Conservation (phyloP, 805 yeast species). For the Zygosaccharomyces gambellarensis region DNA sequence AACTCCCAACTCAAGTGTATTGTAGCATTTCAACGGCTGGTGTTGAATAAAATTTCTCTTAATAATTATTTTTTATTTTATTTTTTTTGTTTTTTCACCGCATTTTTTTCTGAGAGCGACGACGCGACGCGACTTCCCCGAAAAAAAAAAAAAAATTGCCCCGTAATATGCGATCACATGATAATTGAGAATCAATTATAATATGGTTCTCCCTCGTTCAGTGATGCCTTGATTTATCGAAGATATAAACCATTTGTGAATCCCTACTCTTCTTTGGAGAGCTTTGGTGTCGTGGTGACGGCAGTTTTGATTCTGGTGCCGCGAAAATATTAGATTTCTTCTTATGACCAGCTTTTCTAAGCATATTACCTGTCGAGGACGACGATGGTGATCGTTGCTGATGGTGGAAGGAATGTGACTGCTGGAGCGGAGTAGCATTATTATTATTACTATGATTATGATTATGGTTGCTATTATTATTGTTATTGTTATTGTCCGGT, state of each 20-base stretch:
- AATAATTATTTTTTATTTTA: background rate
- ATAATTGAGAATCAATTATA: too few relatives aligned
- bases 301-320: constrained; percentile 10
- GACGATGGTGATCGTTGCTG: background rate
- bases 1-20: background rate
- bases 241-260: constrained; percentile 13
- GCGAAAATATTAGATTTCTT: constrained; percentile 24
- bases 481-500: background rate
- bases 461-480: background rate
- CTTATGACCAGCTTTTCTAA: constrained; percentile 10
- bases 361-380: background rate
- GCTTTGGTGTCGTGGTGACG: background rate
- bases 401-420: too few relatives aligned
- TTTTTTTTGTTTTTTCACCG: background rate
- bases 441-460: too few relatives aligned
- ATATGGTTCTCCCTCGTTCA: background rate
- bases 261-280: background rate
- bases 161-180: background rate
- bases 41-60: constrained; percentile 1
- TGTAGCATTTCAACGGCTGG: background rate
- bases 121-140: constrained; percentile 1
- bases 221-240: constrained; percentile 9
- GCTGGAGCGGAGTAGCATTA: too few relatives aligned
- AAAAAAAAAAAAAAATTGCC: background rate
- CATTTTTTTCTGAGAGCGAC: background rate